Conservation (phyloP, 192 early-diverging fungal species). For the Chytriomyces sp. region DNA sequence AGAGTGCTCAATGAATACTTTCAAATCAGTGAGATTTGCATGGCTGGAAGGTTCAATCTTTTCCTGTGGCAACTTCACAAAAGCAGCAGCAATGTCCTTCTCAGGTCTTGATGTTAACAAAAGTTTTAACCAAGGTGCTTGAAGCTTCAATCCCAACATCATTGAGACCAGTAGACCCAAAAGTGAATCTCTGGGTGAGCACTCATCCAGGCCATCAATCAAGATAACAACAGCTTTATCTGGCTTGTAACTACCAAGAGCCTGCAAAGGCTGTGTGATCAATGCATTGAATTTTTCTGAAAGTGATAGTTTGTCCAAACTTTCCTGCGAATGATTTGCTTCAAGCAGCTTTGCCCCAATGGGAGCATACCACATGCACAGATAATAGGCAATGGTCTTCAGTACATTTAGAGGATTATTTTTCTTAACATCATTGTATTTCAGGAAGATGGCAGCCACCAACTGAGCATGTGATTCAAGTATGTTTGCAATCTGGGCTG, state of each 20-base stretch:
- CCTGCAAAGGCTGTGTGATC: not conserved
- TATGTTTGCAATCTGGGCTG: not conserved
- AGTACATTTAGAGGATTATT: not conserved
- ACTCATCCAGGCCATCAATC: not conserved
- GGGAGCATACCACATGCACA: not conserved
- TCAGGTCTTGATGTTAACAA: not conserved
- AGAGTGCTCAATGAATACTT: not conserved
- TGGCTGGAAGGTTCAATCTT: not conserved
- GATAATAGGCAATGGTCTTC: not conserved
- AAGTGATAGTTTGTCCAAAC: not conserved
- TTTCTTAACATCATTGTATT: constrained; percentile 2
- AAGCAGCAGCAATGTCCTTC: not conserved
- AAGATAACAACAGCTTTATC: not conserved
- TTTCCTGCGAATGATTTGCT: not conserved
- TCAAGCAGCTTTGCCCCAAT: not conserved
- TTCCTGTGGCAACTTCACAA: not conserved
- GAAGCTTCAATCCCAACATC: not conserved
- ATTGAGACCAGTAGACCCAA: not conserved
- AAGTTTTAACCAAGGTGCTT: not conserved
- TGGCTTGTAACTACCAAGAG: not conserved
- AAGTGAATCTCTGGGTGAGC: not conserved
- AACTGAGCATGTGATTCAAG: not conserved
- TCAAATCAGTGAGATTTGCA: not conserved
- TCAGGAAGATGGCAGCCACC: not conserved
- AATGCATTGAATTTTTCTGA: not conserved